Evolutionary conservation across 1,284 basidiomycete genomes (phyloP), one percentile per base, ranked within the genome.

Genomic region (Volvariella surrecta): DNA sequence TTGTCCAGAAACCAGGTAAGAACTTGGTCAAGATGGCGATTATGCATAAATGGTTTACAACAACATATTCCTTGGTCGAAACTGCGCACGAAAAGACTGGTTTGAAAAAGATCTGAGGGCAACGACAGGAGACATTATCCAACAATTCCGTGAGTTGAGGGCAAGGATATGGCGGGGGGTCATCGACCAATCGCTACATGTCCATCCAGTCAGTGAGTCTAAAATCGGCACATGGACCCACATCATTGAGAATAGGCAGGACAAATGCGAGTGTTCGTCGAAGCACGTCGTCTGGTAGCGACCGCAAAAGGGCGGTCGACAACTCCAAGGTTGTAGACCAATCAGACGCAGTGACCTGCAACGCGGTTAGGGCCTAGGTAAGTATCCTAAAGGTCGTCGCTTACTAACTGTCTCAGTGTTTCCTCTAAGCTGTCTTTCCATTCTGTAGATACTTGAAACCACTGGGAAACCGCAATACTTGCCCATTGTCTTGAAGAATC

Each of bases 81-180:
- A 76, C 77, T 0, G 85, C 79, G 40, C 81, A 82, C 0, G 72
- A 62, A 57, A 89, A 88, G 18, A 91, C 63, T 1, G 82, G 79
- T 54, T 83, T 86, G 67, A 79, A 88, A 58, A 89, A 82, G 0
- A 82, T 50, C 47, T 77, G 78, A 1, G 86, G 82, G 52, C 79
- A 70, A 19, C 62, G 51, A 37, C 67, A 61, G 4, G 81, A 75
- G 24, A 81, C 52, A 18, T 59, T 60, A 18, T 70, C 62, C 1
- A 85, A 61, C 35, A 85, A 63, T 15, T 64, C 59, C 3, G 72
- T 67, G 0, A 84, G 61, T 0, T 60, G 55, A 3, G 59, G 54
- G 42, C 58, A 70, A 0, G 74, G 72, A 43, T 59, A 52, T 15
- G 67, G 57, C 1, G 76, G 76, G 4, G 74, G 70, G 43, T 72